These are phyloP conservation scores for Antitrichia curtipendula DNA, from an alignment of 225 moss, liverwort and hornwort species.

Conservation along the genomic window DNA sequence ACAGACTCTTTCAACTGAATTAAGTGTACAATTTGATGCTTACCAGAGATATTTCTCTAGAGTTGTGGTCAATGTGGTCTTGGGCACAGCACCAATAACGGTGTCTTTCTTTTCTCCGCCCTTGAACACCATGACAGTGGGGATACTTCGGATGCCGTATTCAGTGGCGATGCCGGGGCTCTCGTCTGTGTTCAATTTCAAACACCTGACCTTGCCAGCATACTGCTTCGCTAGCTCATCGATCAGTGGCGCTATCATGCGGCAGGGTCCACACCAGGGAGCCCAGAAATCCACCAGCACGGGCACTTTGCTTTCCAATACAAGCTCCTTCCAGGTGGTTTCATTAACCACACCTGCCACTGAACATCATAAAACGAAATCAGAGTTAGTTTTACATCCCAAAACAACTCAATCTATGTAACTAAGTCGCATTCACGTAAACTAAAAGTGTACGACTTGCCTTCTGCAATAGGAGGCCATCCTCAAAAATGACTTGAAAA, in stretches of 20 bases:
- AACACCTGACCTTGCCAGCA: slow-evolving; percentile 62
- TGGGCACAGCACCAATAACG: slow-evolving; percentile 87
- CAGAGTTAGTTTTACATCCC: background rate
- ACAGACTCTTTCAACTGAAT: background rate
- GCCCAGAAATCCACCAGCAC: slow-evolving; percentile 98
- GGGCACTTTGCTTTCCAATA: slow-evolving; percentile 53
- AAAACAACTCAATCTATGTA: background rate
- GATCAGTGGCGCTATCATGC: slow-evolving; percentile 86
- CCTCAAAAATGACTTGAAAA: background rate
- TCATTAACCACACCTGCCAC: slow-evolving; percentile 70
- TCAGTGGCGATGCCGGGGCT: slow-evolving; percentile 67
- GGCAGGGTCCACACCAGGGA: slow-evolving; percentile 97
- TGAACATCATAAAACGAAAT: background rate
- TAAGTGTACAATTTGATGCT: background rate
- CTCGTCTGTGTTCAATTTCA: slow-evolving; percentile 91
- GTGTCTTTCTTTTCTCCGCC: slow-evolving; percentile 78
- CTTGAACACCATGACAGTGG: slow-evolving; percentile 83
- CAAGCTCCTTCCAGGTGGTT: slow-evolving; percentile 48
- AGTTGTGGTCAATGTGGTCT: slow-evolving; percentile 50
- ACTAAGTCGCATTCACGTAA: background rate
- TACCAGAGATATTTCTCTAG: slow-evolving; percentile 75
- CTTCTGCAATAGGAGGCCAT: background rate
- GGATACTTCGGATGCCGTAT: slow-evolving; percentile 91
- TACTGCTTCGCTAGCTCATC: slow-evolving; percentile 76
- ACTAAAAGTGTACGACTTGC: background rate